These are phyloP conservation scores for Thielaviopsis musarum DNA, from an alignment of 2,329 filamentous ascomycete genomes.

Conservation along the genomic window DNA sequence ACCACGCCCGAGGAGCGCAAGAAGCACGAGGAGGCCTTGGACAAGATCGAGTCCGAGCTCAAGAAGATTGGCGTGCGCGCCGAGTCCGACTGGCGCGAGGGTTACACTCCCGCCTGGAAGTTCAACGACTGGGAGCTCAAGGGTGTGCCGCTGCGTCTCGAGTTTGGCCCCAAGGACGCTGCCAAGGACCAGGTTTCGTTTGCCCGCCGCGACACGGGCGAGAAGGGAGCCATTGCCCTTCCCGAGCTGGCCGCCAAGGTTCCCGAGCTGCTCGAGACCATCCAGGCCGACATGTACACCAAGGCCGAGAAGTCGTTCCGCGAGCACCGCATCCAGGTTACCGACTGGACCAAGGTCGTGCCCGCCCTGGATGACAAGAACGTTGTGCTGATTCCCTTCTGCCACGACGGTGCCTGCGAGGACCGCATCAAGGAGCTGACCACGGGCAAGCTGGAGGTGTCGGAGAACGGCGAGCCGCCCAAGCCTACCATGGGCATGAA, in stretches of 20 bases:
- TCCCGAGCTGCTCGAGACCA: conserved; percentile 69
- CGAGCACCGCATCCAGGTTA: conserved; percentile 64
- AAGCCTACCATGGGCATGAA: conserved; percentile 49
- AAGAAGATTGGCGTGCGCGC: conserved; percentile 58
- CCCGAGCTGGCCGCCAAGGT: conserved; percentile 56
- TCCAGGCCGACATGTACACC: conserved; percentile 66
- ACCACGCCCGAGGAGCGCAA: conserved; percentile 63
- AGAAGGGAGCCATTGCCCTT: conserved; percentile 67
- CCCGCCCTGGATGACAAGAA: conserved; percentile 86
- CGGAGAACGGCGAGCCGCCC: conserved; percentile 34
- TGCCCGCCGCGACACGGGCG: conserved; percentile 72
- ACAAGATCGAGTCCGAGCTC: conserved; percentile 51
- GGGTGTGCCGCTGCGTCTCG: conserved; percentile 82
- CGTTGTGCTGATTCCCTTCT: conserved; percentile 81
- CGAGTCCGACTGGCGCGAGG: conserved; percentile 71
- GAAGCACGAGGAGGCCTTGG: conserved; percentile 59
- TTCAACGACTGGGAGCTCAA: conserved; percentile 99
- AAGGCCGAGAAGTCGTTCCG: conserved; percentile 66
- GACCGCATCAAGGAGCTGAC: conserved; percentile 90
- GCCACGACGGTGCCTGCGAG: conserved; percentile 66
- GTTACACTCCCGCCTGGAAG: conserved; percentile 91
- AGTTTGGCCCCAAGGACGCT: conserved; percentile 90
- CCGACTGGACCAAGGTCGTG: conserved; percentile 80
- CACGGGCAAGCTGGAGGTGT: conserved; percentile 51
- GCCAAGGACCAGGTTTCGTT: conserved; percentile 71